Evolutionary conservation across 768 basidiomycete species (phyloP), one percentile per base, ranked within the genome.

Genomic region (Xerocomellus chrysenteron): DNA sequence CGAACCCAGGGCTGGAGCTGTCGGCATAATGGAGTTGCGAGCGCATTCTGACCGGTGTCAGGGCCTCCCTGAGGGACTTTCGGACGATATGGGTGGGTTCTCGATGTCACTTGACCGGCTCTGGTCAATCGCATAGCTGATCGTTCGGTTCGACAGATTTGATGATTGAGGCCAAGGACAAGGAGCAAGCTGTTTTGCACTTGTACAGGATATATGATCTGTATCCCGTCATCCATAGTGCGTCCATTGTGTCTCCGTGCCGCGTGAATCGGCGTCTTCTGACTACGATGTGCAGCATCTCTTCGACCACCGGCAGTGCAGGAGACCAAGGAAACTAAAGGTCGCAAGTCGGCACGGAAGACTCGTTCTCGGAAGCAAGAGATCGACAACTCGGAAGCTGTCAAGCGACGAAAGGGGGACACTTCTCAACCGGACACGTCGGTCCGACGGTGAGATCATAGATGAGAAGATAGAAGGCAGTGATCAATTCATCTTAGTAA

Each of bases 161-260:
- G 61, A 94, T 95, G 93, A 92, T 94, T 56, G 93, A 95, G 78
- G 92, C 92, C 3, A 92, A 94, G 69, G 91, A 90, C 71, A 91
- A 94, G 74, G 94, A 96, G 69, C 94, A 95, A 68, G 94, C 94
- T 2, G 94, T 97, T 6, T 80, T 97, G 54, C 85, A 95, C 58
- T 66, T 96, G 44, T 86, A 92, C 67, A 71, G 92, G 55, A 85
- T 90, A 32, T 96, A 97, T 63, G 77, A 75, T 45, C 69, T 95
- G 5, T 74, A 85, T 42, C 80, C 84, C 16, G 87, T 92, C 24
- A 81, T 79, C 10, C 73, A 85, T 58, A 84, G 82, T 82, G 54
- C 50, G 74, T 69, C 60, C 41, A 42, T 46, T 45, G 13, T 32
- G 17, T 37, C 36, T 37, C 8, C 12, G 14, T 30, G 19, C 11